Conservation (phyloP, 2,329 filamentous ascomycete species). For the Colletotrichum salicis region DNA sequence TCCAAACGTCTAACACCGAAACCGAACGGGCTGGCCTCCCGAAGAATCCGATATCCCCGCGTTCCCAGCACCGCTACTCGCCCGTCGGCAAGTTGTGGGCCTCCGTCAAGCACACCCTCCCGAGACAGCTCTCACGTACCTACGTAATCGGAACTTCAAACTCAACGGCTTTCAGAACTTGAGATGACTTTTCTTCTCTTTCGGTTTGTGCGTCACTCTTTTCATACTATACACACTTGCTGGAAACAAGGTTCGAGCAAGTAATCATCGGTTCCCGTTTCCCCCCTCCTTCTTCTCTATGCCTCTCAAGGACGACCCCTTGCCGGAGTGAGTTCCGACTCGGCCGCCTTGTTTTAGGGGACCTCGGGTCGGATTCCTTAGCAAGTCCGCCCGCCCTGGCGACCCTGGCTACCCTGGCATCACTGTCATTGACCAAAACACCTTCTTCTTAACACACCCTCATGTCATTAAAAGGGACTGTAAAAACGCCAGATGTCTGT, state of each 20-base stretch:
- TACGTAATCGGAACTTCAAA: conserved; percentile 1
- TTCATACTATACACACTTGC: not conserved
- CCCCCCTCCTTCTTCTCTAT: not conserved
- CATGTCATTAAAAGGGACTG: conserved; percentile 17
- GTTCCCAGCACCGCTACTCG: not conserved
- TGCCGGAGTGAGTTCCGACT: not conserved
- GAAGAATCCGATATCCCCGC: not conserved
- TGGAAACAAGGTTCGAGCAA: not conserved
- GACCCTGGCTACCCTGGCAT: too few relatives aligned
- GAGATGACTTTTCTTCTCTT: conserved; percentile 4
- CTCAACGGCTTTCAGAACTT: not conserved
- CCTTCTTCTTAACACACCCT: not conserved
- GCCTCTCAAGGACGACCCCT: not conserved
- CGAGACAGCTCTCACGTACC: too few relatives aligned
- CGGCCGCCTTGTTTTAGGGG: not conserved
- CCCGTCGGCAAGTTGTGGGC: conserved; percentile 4
- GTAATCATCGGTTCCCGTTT: not conserved
- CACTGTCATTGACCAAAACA: not conserved
- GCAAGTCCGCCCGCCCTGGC: not conserved
- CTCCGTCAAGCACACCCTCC: not conserved
- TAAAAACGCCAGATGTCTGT: conserved; percentile 17
- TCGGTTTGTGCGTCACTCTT: too few relatives aligned
- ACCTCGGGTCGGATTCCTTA: not conserved
- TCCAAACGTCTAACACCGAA: conserved; percentile 3
- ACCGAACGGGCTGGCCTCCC: not conserved